Conservation (phyloP, 2,329 filamentous ascomycete species). For the Helicocarpus griseus region DNA sequence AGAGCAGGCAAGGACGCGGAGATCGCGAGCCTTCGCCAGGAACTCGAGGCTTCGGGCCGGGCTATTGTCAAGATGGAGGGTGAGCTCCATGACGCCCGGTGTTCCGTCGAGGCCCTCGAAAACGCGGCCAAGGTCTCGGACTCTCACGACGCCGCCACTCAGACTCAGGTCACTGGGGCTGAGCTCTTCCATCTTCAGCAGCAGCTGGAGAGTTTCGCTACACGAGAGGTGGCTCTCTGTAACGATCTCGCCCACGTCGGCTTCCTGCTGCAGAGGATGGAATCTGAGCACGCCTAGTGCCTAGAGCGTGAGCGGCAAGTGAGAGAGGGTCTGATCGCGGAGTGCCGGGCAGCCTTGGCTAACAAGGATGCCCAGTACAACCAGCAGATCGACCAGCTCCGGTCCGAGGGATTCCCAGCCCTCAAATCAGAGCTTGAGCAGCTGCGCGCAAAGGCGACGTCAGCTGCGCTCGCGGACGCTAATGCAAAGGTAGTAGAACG, state of each 20-base stretch:
- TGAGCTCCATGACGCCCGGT: neutral
- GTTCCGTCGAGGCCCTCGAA: neutral
- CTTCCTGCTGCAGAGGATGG: neutral
- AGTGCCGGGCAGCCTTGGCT: neutral
- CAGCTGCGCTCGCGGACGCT: conserved; percentile 11
- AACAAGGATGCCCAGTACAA: neutral
- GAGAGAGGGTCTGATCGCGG: neutral
- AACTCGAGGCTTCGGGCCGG: neutral
- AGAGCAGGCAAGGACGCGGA: neutral
- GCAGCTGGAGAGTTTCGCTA: neutral
- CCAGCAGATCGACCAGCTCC: conserved; percentile 3
- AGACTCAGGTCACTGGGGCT: neutral
- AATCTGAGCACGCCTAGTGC: neutral
- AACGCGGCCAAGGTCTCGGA: neutral
- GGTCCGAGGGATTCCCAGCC: neutral
- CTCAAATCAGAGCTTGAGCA: conserved; percentile 5
- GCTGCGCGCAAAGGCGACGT: conserved; percentile 6
- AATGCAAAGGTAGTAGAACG: conserved; percentile 10
- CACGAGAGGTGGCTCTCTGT: neutral
- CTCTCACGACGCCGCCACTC: neutral
- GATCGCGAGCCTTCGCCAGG: neutral
- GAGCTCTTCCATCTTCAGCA: neutral
- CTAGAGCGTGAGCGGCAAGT: neutral
- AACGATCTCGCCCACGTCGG: neutral
- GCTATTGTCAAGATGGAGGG: neutral